Evolutionary conservation across 371 early-diverging fungal genomes (phyloP), one percentile per base, ranked within the genome.

Genomic region (Zychaea mexicana): DNA sequence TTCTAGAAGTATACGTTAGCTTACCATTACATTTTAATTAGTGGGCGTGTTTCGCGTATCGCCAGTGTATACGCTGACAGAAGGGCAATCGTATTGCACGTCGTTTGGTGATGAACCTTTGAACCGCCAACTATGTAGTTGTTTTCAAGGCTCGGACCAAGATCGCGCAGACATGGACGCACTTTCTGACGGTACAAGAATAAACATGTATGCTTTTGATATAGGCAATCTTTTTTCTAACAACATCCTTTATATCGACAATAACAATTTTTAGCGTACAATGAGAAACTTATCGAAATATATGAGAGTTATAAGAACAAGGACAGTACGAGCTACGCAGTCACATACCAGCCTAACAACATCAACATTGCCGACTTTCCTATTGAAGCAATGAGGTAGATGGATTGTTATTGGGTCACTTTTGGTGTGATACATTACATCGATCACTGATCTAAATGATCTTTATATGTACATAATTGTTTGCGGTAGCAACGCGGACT

Each of bases 31-130:
- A 42, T 7, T 31, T 9, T 22, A 49, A 26, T 3, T 60, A 64
- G 65, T 64, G 32, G 65, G 65, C 24, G 33, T 39, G n/a, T 58
- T 58, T 22, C 47, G 30, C 19, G 59, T 64, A 8, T 64, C 65
- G 17, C 52, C 45, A 26, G 65, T 64, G 12, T 64, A 56, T 58
- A 30, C 31, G 17, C 27, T 64, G 5, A 57, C 65, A 17, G 1
- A 19, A 24, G 49, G 49, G 4, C 28, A 15, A 17, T 30, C 31
- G 2, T 32, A 54, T 17, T 33, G 32, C 19, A 3, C 28, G 27
- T 9, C 21, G 9, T 3, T 30, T 30, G 19, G 12, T 15, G 33
- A 19, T 17, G 24, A 30, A 3, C 30, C 55, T 15, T 0, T 19
- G 3, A 30, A 54, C 17, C 32, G 55, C 21, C 3, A 7, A 2